Evolutionary conservation across 1,284 basidiomycete genomes (phyloP), one percentile per base, ranked within the genome.

Genomic region (Somion occarium): DNA sequence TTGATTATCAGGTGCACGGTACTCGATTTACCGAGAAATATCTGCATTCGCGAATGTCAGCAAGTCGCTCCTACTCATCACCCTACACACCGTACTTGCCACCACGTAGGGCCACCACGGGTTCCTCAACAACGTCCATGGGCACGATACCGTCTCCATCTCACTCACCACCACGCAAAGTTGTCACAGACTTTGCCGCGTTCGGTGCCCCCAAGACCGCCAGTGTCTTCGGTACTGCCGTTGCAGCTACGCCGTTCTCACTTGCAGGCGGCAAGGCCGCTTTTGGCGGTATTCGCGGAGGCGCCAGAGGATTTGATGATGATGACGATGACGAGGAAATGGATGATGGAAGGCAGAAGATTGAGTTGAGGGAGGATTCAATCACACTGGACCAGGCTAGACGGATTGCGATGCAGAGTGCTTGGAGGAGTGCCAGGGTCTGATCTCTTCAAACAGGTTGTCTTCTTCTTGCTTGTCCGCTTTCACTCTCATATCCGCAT

Each of bases 1-100:
- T 18, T 46, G 27, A 30, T 46, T 12, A 30, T 50, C 20, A 95
- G 91, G 88, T 96, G n/a, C 82, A 85, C 44, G 92, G 92, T 15
- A 91, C 90, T 25, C 85, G 94, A 2, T 93, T 97, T 71, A 97
- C 94, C 20, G 93, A 97, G 62, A 93, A 94, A 68, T 97, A 97
- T 67, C 79, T 96, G 50, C 80, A 83, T 60, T 81, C 87, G 22
- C 80, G 89, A 42, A 82, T 88, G 64, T 70, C 75, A 25, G 68
- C 77, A 46, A 69, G 75, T 13, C 75, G 84, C 46, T 73, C 70
- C 52, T 69, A 74, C 5, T 3, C 82, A 67, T 65, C 80, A 60
- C 64, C 81, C 55, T 76, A 80, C 68, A 53, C 76, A 54, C 71
- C 78, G 12, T 70, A 78, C 47, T 69, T 74, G 13, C 76, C 78